Percentiles rank a stretch among this genome's conserved stretches.
These are phyloP conservation scores for Hortiboletus campestris DNA, from an alignment of 768 basidiomycete genomes.

Conservation along the genomic window DNA sequence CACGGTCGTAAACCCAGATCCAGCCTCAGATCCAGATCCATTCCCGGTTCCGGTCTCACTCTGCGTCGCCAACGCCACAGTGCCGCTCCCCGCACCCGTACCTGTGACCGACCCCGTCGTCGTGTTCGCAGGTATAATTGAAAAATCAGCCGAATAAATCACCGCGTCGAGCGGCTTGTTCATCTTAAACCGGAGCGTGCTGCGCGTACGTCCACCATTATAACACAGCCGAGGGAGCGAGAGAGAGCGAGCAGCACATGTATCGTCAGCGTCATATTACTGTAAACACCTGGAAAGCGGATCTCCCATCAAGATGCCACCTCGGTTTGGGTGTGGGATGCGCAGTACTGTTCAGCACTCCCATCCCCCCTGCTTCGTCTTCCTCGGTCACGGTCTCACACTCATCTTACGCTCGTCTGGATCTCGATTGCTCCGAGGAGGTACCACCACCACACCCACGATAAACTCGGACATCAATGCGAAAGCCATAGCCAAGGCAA, in stretches of 20 bases:
- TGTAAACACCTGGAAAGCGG: too few relatives aligned
- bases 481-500: not conserved
- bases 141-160: slow-evolving; percentile 57
- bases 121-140: slow-evolving; percentile 31
- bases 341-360: slow-evolving; percentile 1
- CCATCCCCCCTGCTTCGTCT: slow-evolving; percentile 8
- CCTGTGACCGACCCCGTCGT: not conserved
- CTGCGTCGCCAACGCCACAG: slow-evolving; percentile 3
- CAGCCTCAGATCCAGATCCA: not conserved
- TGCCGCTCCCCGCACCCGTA: not conserved
- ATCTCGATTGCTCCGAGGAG: slow-evolving; percentile 23
- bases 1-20: slow-evolving; percentile 6
- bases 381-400: slow-evolving; percentile 8
- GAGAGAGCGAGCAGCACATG: not conserved
- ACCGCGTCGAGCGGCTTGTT: slow-evolving; percentile 16
- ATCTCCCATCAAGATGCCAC: slow-evolving; percentile 13
- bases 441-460: slow-evolving; percentile 5
- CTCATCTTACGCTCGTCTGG: not conserved
- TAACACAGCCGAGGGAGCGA: not conserved
- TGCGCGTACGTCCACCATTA: not conserved
- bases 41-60: not conserved
- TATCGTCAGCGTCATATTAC: not conserved
- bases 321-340: too few relatives aligned
- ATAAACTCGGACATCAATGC: slow-evolving; percentile 4
- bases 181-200: slow-evolving; percentile 36